A percentile compares a stretch with the other conserved stretches of the same genome.
Evolutionary conservation across 768 basidiomycete species (phyloP).

Genomic region (Lepiota subincarnata): DNA sequence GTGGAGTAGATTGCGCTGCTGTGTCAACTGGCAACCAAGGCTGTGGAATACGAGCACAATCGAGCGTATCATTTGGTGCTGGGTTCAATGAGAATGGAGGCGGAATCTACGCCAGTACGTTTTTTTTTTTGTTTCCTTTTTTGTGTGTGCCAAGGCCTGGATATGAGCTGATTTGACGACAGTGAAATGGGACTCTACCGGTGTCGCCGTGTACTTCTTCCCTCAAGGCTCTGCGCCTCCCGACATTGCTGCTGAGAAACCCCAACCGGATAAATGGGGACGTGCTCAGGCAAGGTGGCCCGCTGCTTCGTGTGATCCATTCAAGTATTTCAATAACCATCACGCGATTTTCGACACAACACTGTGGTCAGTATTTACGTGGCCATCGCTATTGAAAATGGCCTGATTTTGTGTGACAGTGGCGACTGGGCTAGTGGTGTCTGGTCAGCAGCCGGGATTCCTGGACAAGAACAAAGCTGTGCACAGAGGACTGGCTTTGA

Average conservation of each 20-base stretch:
- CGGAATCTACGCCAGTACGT: constrained; percentile 87
- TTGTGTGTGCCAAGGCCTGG: constrained; percentile 12
- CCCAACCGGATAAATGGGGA: constrained; percentile 76
- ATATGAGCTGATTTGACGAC: not conserved
- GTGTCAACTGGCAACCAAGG: constrained; percentile 69
- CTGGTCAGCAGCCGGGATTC: constrained; percentile 71
- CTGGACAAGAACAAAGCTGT: constrained; percentile 85
- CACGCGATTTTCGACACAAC: constrained; percentile 83
- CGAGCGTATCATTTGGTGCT: constrained; percentile 70
- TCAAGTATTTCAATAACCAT: constrained; percentile 74
- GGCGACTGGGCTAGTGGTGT: constrained; percentile 87
- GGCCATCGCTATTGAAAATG: not conserved
- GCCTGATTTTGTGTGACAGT: constrained; percentile 28
- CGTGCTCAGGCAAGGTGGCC: constrained; percentile 77
- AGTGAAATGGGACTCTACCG: constrained; percentile 76
- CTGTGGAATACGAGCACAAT: constrained; percentile 69
- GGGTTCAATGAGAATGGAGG: constrained; percentile 82
- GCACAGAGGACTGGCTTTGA: constrained; percentile 77
- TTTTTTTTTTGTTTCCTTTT: constrained; percentile 2
- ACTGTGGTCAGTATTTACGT: constrained; percentile 53
- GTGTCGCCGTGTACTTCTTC: constrained; percentile 83
- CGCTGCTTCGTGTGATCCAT: constrained; percentile 68
- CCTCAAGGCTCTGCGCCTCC: constrained; percentile 65
- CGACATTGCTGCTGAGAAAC: constrained; percentile 72
- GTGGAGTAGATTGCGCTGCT: constrained; percentile 69